A percentile compares a stretch with the other conserved stretches of the same genome.
Evolutionary conservation across 2,329 filamentous ascomycete species (phyloP).

Genomic region (Fusarium sp.): DNA sequence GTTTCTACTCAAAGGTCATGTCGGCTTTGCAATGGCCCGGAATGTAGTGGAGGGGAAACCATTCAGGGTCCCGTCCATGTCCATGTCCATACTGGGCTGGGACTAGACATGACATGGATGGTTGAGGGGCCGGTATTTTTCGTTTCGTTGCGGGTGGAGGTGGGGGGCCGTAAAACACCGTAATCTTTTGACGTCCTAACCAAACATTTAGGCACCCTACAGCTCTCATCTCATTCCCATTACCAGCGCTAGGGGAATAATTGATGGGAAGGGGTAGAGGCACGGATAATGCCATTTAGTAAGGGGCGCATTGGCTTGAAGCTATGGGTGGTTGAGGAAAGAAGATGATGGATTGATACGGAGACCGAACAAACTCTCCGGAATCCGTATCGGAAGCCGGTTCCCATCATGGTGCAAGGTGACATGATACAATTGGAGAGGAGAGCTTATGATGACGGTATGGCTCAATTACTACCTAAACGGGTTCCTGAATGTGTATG

Average conservation of each 20-base stretch:
- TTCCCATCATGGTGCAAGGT: neutral
- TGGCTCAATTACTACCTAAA: neutral
- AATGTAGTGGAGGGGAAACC: constrained; percentile 21
- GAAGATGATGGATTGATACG: constrained; percentile 9
- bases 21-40: constrained; percentile 24
- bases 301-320: neutral
- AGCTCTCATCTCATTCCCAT: constrained; percentile 24
- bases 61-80: constrained; percentile 31
- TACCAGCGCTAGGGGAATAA: constrained; percentile 11
- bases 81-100: too few relatives aligned
- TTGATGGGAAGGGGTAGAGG: constrained; percentile 16
- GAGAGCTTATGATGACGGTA: neutral
- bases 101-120: constrained; percentile 7
- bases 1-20: neutral
- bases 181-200: neutral
- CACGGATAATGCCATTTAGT: constrained; percentile 19
- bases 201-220: constrained; percentile 13
- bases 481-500: neutral
- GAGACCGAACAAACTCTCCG: constrained; percentile 31
- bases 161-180: constrained; percentile 16
- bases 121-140: constrained; percentile 34
- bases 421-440: neutral
- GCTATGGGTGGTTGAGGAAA: constrained; percentile 21
- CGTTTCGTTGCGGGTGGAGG: constrained; percentile 15
- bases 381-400: constrained; percentile 38